Evolutionary conservation across 176 grass and related monocot species (phyloP), one percentile per base, ranked within the genome.

Genomic region (maize (Zea mays)): DNA sequence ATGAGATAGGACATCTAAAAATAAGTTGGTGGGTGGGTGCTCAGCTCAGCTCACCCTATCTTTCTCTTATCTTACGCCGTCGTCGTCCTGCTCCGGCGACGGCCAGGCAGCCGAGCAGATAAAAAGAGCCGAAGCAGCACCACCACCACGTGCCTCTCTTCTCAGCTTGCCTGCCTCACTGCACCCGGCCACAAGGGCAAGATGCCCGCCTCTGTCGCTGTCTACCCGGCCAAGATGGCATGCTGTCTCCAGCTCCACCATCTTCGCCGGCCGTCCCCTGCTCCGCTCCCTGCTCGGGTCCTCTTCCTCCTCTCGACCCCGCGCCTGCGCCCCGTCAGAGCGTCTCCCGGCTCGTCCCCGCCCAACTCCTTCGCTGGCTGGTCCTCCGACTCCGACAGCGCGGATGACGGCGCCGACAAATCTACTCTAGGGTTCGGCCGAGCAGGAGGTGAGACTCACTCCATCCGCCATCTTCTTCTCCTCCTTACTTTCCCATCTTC

Each of bases 341-440:
- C 68, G 44, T 52, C 68, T 13, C 35, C 51, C 6, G 68, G 12
- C 45, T 35, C 43, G 5, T 46, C 73, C 43, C 35, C 43, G 41
- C 10, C 81, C 60, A 86, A 85, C 75, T 81, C 84, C 65, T 93
- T 97, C 67, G 84, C 94, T 0, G 94, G 94, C 35, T 93, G 94
- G 90, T 89, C 86, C 12, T 87, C 86, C 15, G 77, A 69, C 11
- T 87, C 86, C 15, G 77, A 69, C 11, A 61, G 54, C 27, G 54
- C 81, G 2, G 77, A 69, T 33, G 75, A n/a, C 16, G 71, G 48
- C 15, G 83, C 39, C 33, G 72, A 73, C 55, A 57, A 67, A 17
- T 62, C 57, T 10, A 71, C 79, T 69, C 16, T 39, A 21, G 60
- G 76, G 12, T 65, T 81, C 37, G 77, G 80, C 41, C 78, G 73